Base-by-base conservation (phyloP, 129 eudicot genomes). In the Flaveria ramosissima region DNA sequence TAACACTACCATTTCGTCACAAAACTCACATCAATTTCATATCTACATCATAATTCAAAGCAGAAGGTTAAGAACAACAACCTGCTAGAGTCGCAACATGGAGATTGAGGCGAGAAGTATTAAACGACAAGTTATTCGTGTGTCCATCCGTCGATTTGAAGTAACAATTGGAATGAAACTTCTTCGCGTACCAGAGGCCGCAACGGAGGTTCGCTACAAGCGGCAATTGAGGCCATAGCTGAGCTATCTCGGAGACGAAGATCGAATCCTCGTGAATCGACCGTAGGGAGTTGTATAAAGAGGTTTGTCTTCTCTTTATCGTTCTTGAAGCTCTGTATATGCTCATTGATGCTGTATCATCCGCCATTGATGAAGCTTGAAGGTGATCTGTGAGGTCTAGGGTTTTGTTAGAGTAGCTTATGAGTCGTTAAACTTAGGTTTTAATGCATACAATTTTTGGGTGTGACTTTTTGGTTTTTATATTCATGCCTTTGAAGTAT, bases 91-190 rank as follows among this genome's bases (percentile, higher is more conserved):
- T 68, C 16, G 97, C 97, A 23, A 91, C 85, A 59, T 94, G 99
- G 70, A 94, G 90, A 68, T 94, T 94, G 74, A 94, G 97, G 12
- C 99, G 93, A 62, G 92, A 84, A 26, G 97, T 94, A 70, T 86
- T 94, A 83, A 91, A 94, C 6, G 99, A 89, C 77, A 89, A 66
- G 57, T 94, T 94, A 23, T 89, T 94, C 41, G 88, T 86, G 66
- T 94, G 99, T 23, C 99, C 97, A 71, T 94, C 99, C 0, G 97
- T 95, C 50, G 99, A 95, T 73, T 95, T 95, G 77, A 95, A 95
- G 85, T 95, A 95, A 55, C 99, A 95, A 80, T 74, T 91, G 7
- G 81, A 82, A 59, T 95, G 77, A 64, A 95, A 95, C 6, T 68
- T 78, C 0, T 78, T 70, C 1, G 85, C 79, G 84, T 95, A 95